Conservation (phyloP, 192 early-diverging fungal species). For the Rhizoclosmatium sp. region DNA sequence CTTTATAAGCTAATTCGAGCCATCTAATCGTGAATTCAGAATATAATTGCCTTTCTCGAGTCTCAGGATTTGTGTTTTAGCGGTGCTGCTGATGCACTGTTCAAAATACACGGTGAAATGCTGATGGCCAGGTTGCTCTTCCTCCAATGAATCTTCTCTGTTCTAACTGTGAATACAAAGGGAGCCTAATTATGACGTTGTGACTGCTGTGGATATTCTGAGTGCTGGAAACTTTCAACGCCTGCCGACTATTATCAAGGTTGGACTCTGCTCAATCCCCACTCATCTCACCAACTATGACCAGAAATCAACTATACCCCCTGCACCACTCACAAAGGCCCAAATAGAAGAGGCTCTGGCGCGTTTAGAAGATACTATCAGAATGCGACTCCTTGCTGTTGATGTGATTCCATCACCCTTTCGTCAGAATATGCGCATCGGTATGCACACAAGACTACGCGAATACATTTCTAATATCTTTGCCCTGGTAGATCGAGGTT, state of each 20-base stretch:
- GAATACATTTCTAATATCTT: neutral
- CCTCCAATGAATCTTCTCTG: neutral
- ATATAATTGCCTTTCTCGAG: slow-evolving; percentile 68
- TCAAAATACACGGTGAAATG: slow-evolving; percentile 52
- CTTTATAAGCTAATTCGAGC: slow-evolving; percentile 43
- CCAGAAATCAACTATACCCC: slow-evolving; percentile 52
- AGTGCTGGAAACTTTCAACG: slow-evolving; percentile 84
- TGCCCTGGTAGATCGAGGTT: slow-evolving; percentile 59
- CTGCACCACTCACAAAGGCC: slow-evolving; percentile 60
- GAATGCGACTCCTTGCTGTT: slow-evolving; percentile 72
- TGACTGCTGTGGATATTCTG: slow-evolving; percentile 85
- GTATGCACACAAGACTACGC: slow-evolving; percentile 62
- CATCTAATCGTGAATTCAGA: slow-evolving; percentile 37
- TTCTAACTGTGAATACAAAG: slow-evolving; percentile 41
- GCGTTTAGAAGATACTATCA: slow-evolving; percentile 74
- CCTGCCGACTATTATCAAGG: slow-evolving; percentile 78
- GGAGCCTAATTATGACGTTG: slow-evolving; percentile 82
- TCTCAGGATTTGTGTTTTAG: slow-evolving; percentile 68
- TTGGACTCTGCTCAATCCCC: slow-evolving; percentile 31
- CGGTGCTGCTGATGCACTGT: slow-evolving; percentile 62
- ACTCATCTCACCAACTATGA: slow-evolving; percentile 24
- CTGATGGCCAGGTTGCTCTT: slow-evolving; percentile 41
- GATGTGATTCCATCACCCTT: slow-evolving; percentile 71
- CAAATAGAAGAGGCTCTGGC: slow-evolving; percentile 69
- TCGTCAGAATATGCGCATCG: slow-evolving; percentile 36